Percentiles rank a stretch among this genome's conserved stretches.
These are phyloP conservation scores for Penicillium sp. DNA, from an alignment of 2,329 filamentous ascomycete genomes.

Conservation along the genomic window DNA sequence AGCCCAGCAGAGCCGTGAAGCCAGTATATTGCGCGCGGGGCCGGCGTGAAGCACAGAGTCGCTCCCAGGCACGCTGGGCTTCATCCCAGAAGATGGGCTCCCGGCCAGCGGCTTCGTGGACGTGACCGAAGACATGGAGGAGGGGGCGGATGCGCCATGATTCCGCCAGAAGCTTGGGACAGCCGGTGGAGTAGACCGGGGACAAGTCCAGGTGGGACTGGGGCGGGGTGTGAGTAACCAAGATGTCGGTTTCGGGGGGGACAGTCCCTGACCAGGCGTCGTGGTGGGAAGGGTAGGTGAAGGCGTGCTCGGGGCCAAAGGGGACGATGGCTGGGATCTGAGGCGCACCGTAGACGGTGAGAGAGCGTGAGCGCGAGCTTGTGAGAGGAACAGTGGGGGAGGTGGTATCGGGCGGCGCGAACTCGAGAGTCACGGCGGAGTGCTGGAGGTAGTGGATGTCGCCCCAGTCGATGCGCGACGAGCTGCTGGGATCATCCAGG, in stretches of 20 bases:
- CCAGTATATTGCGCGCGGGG: slow-evolving; percentile 24
- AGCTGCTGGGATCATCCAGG: slow-evolving; percentile 42
- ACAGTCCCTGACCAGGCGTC: slow-evolving; percentile 72
- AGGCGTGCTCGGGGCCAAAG: slow-evolving; percentile 69
- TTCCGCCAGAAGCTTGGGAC: slow-evolving; percentile 67
- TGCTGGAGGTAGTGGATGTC: slow-evolving; percentile 73
- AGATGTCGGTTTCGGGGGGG: slow-evolving; percentile 69
- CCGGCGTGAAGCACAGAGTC: slow-evolving; percentile 49
- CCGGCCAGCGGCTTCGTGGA: slow-evolving; percentile 71
- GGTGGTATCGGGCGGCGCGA: slow-evolving; percentile 13
- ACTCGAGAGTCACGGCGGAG: slow-evolving; percentile 56
- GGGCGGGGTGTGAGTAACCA: slow-evolving; percentile 79
- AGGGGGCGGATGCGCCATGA: slow-evolving; percentile 70
- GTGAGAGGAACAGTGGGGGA: slow-evolving; percentile 38
- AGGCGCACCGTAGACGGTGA: slow-evolving; percentile 77
- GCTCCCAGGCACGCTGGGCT: slow-evolving; percentile 68
- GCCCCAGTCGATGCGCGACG: slow-evolving; percentile 62
- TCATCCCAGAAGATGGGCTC: slow-evolving; percentile 73
- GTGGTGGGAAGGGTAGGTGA: slow-evolving; percentile 65
- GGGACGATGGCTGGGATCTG: slow-evolving; percentile 67
- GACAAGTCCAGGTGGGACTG: slow-evolving; percentile 63
- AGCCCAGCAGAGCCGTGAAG: slow-evolving; percentile 25
- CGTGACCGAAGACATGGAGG: slow-evolving; percentile 81
- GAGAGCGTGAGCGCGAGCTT: slow-evolving; percentile 54
- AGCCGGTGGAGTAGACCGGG: slow-evolving; percentile 63